Conservation (phyloP, 305 asterid genomes). For the Fraxinus ornus region DNA sequence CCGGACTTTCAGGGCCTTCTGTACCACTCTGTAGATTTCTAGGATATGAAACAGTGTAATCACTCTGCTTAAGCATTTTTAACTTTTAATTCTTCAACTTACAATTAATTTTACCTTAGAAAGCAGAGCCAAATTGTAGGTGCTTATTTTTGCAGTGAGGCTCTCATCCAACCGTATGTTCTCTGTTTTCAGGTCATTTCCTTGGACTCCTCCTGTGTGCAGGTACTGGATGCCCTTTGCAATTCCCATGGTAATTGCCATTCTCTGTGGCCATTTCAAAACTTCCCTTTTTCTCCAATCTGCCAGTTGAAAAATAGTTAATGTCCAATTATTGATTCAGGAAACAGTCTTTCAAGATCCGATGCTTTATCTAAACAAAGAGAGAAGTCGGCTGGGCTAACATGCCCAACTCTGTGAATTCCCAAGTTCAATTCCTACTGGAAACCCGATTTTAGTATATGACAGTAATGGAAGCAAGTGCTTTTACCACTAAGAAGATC, state of each 20-base stretch:
- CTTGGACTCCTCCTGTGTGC: conserved; percentile 70
- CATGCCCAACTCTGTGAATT: not conserved
- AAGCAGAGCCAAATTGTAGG: conserved; percentile 72
- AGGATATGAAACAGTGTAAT: not conserved
- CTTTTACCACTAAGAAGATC: conserved; percentile 73
- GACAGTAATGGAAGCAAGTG: not conserved
- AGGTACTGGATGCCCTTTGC: conserved; percentile 88
- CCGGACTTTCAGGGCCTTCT: conserved; percentile 65
- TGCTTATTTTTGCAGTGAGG: conserved; percentile 68
- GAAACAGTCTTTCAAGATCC: not conserved
- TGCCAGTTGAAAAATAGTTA: conserved; percentile 23
- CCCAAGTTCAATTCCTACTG: not conserved
- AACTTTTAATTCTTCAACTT: not conserved
- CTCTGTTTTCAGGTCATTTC: conserved; percentile 75
- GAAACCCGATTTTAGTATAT: not conserved
- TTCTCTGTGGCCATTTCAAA: conserved; percentile 95
- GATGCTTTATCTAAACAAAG: not conserved
- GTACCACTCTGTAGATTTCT: conserved; percentile 49
- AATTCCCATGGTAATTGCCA: conserved; percentile 67
- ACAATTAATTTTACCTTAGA: conserved; percentile 46
- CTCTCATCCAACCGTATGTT: conserved; percentile 70
- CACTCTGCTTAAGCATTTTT: not conserved
- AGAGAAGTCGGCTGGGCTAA: not conserved
- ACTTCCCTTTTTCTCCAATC: conserved; percentile 84
- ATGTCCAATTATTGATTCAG: not conserved